Percentiles rank a stretch among this genome's conserved stretches.
Evolutionary conservation across 306 rosid species (phyloP).

Genomic region (Pterocarpus santalinus): DNA sequence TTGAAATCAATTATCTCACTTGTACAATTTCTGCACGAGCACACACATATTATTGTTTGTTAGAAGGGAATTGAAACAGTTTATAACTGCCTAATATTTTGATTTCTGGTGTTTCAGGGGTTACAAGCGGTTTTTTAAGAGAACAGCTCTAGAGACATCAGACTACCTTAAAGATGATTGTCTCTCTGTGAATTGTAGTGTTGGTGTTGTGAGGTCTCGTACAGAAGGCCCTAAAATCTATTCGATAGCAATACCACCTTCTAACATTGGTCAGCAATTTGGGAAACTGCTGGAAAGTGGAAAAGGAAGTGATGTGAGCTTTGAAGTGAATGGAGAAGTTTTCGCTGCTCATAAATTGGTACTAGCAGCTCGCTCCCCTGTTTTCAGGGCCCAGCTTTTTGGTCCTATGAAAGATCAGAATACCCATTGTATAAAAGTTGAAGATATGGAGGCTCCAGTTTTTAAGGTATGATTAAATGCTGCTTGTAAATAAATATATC

Average conservation of each 20-base stretch:
- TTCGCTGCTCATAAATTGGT: conserved; percentile 83
- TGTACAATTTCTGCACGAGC: background rate
- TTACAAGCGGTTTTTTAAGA: conserved; percentile 82
- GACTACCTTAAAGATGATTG: conserved; percentile 87
- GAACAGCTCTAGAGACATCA: conserved; percentile 76
- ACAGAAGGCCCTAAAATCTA: conserved; percentile 82
- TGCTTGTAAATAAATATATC: conserved; percentile 1
- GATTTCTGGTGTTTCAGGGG: conserved; percentile 71
- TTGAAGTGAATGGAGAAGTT: conserved; percentile 74
- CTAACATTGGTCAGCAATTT: conserved; percentile 75
- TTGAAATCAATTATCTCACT: background rate
- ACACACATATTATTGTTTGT: background rate
- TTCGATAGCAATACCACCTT: conserved; percentile 67
- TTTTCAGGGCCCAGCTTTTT: conserved; percentile 84
- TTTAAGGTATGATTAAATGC: conserved; percentile 65
- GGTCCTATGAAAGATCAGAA: conserved; percentile 94
- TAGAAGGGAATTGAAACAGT: background rate
- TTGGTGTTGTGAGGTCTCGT: conserved; percentile 83
- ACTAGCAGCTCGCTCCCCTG: conserved; percentile 90
- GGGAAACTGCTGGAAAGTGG: conserved; percentile 76
- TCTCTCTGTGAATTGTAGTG: conserved; percentile 78
- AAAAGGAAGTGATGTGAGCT: conserved; percentile 77
- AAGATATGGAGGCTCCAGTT: conserved; percentile 87
- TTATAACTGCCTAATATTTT: conserved; percentile 36
- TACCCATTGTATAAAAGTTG: conserved; percentile 68